Evolutionary conservation across 2,329 filamentous ascomycete genomes (phyloP), one percentile per base, ranked within the genome.

Genomic region (Trichoderma sp.): DNA sequence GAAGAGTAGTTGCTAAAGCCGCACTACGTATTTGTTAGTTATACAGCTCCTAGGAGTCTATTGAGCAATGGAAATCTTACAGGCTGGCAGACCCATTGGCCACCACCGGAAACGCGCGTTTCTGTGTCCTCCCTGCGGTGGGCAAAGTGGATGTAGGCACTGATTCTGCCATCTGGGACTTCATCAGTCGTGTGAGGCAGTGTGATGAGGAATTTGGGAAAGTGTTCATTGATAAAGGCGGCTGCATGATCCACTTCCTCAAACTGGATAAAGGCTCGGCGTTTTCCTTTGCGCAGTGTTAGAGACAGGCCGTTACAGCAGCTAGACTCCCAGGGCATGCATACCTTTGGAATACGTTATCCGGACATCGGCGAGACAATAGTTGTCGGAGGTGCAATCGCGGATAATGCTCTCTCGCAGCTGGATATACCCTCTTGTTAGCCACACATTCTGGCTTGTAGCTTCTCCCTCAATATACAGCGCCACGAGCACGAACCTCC

Each of bases 181-280:
- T 79, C 78, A 75, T 79, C 78, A 75, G 77, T 79, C 13, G 76
- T 71, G 22, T 79, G 73, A 34, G 74, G 71, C 67, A 82, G 74
- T 45, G 78, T 72, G 63, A 83, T 69, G 22, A 71, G 70, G 63
- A 83, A 71, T 70, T 78, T 78, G 66, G 81, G 81, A 71, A 78
- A 81, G 71, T 82, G 76, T 70, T 78, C 76, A 72, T 80, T 79
- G 70, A 84, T 74, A 73, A 84, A 81, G 64, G 76, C 68, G 67
- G 78, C 67, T 64, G 82, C 77, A 70, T 83, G 72, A 60, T 80
- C 76, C 57, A 82, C 68, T 69, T 78, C 70, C 68, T 78, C 72
- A 70, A 83, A 79, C 70, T 83, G 76, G 39, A 84, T 76, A 73
- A 82, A 82, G 22, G 81, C 79, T 54, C 80, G 76, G 39, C 76